Evolutionary conservation across 2,329 filamentous ascomycete genomes (phyloP).

Genomic region (Myriosclerotinia duriaeana): DNA sequence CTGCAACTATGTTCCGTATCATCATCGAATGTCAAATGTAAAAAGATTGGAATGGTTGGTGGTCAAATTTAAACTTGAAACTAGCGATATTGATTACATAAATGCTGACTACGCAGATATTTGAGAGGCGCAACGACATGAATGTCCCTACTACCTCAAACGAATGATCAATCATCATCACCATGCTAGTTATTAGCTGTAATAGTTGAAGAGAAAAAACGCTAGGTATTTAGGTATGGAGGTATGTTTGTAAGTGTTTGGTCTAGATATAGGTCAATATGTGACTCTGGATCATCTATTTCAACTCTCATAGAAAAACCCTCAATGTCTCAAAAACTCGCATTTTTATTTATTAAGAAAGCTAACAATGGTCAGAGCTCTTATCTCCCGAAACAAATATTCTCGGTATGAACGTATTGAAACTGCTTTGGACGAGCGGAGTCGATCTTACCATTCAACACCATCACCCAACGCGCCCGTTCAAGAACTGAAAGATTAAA

Average conservation of each 20-base stretch:
- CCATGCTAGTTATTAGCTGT: too few relatives aligned
- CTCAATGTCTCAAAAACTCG: neutral
- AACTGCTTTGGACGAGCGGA: neutral
- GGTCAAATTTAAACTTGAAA: slow-evolving; percentile 3
- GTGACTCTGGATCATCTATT: neutral
- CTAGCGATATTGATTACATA: slow-evolving; percentile 13
- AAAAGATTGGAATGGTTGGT: neutral
- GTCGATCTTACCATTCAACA: neutral
- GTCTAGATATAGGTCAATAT: too few relatives aligned
- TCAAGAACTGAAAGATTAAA: neutral
- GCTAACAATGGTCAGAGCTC: neutral
- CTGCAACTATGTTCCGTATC: neutral
- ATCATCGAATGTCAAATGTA: neutral
- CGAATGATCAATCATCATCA: too few relatives aligned
- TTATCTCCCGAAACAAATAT: neutral
- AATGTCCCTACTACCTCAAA: neutral
- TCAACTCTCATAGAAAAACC: neutral
- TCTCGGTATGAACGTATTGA: neutral
- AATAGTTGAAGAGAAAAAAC: too few relatives aligned
- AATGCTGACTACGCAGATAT: neutral
- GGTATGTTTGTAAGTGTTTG: too few relatives aligned
- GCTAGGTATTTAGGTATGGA: too few relatives aligned
- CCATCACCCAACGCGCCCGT: neutral
- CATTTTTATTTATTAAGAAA: neutral
- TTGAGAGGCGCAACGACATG: neutral